Evolutionary conservation across 306 rosid species (phyloP), one percentile per base, ranked within the genome.

Genomic region (Chamaecrista fasciculata): DNA sequence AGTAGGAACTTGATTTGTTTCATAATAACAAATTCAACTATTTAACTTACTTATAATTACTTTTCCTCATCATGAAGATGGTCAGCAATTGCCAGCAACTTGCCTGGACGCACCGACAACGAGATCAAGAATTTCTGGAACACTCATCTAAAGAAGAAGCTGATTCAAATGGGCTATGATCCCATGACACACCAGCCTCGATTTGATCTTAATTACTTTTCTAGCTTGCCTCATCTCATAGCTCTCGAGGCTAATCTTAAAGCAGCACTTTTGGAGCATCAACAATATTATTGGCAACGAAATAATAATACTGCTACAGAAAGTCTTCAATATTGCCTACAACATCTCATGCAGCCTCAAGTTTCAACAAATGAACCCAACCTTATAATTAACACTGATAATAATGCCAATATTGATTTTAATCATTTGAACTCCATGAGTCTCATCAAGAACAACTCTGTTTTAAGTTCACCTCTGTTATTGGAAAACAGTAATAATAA

Each of bases 191-290:
- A 78, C 69, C 74, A 71, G 36, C 81, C 81, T 11, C 69, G 92
- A 58, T 77, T 81, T 0, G 95, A 90, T 44, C 65, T 90, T 63
- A n/a, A n/a, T n/a, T n/a, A n/a, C n/a, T 82, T 87, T 52, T 79
- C 95, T 2, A 82, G 85, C 66, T 75, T 91, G 67, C 85, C 91
- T 63, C 86, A 82, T 58, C 88, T 91, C 64, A 42, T 91, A 57
- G 91, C 92, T 28, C 48, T 87, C 50, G 3, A 28, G 33, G 90
- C 89, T 10, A 87, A 80, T 74, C 77, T 87, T 21, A 85, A 87
- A 63, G 89, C 81, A 72, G 62, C 86, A 72, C 65, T 87, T 10
- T 44, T 86, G 39, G 83, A 84, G 26, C 67, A 55, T 24, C 71
- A 70, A 9, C 63, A 78, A 46, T 86, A 4, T 2, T n/a, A n/a